Evolutionary conservation across 257 asterid genomes (phyloP).

Genomic region (Capsicum baccatum): DNA sequence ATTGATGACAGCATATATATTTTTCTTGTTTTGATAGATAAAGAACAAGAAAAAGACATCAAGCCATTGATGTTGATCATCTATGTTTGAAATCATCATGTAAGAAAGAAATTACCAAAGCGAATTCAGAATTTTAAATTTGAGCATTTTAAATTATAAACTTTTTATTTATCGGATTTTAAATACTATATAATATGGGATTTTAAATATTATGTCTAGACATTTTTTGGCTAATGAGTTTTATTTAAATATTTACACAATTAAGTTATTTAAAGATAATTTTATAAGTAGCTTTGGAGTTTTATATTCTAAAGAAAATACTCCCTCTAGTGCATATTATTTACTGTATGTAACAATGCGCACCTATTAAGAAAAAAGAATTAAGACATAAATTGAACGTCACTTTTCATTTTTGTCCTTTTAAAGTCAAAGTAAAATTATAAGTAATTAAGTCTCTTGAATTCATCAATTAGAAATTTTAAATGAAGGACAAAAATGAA

Average conservation of each 20-base stretch:
- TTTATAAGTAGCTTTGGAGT: too few relatives aligned
- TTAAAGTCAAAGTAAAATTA: too few relatives aligned
- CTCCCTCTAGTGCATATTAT: too few relatives aligned
- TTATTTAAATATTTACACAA: background rate
- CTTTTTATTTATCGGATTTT: background rate
- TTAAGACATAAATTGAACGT: too few relatives aligned
- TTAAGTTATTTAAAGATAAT: background rate
- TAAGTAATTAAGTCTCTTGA: too few relatives aligned
- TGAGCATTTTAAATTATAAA: background rate
- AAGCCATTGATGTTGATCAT: background rate
- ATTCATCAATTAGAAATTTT: too few relatives aligned
- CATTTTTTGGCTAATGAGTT: background rate
- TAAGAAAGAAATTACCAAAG: background rate
- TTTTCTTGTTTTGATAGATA: constrained; percentile 16
- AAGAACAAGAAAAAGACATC: background rate
- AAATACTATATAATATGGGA: too few relatives aligned
- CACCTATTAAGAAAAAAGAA: too few relatives aligned
- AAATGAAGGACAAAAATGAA: too few relatives aligned
- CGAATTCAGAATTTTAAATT: background rate
- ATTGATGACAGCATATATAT: background rate
- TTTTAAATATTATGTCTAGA: background rate
- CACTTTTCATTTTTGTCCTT: too few relatives aligned
- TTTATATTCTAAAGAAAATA: too few relatives aligned
- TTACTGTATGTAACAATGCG: too few relatives aligned
- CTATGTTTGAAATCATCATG: background rate